Percentiles rank a stretch among this genome's conserved stretches.
These are phyloP conservation scores for Pythium monospermum DNA, from an alignment of 352 stramenopile species.

Conservation along the genomic window DNA sequence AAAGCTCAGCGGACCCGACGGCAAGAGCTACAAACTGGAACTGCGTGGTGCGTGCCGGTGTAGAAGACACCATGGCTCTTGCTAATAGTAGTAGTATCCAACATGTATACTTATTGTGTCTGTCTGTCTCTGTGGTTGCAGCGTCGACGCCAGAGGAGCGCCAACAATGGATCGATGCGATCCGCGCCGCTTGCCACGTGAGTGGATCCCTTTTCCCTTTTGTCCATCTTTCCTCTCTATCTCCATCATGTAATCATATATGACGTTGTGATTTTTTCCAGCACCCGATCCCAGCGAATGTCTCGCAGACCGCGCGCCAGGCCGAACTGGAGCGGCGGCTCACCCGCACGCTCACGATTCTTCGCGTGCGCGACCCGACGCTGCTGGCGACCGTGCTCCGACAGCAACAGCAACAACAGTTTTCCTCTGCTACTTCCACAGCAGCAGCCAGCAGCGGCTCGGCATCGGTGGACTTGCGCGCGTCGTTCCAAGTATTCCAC, in stretches of 20 bases:
- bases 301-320: slow-evolving; percentile 16
- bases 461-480: slow-evolving; percentile 34
- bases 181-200: slow-evolving; percentile 48
- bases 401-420: slow-evolving; percentile 4
- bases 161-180: slow-evolving; percentile 55
- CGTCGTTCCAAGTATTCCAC: slow-evolving; percentile 67
- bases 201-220: background rate
- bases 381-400: slow-evolving; percentile 23
- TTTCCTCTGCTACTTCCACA: background rate
- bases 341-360: slow-evolving; percentile 22
- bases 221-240: no score
- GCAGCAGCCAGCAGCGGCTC: background rate
- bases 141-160: slow-evolving; percentile 38
- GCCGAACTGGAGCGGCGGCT: slow-evolving; percentile 51
- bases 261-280: background rate
- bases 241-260: background rate
- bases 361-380: slow-evolving; percentile 24
- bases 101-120: no score
- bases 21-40: slow-evolving; percentile 64
- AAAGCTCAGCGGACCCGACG: slow-evolving; percentile 36
- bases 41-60: slow-evolving; percentile 50
- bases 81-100: background rate
- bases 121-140: slow-evolving; percentile 15
- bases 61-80: no score
- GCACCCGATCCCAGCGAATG: background rate